Base-by-base conservation (phyloP, 2,329 filamentous ascomycete species). In the Rhexocercosporidium sp. region DNA sequence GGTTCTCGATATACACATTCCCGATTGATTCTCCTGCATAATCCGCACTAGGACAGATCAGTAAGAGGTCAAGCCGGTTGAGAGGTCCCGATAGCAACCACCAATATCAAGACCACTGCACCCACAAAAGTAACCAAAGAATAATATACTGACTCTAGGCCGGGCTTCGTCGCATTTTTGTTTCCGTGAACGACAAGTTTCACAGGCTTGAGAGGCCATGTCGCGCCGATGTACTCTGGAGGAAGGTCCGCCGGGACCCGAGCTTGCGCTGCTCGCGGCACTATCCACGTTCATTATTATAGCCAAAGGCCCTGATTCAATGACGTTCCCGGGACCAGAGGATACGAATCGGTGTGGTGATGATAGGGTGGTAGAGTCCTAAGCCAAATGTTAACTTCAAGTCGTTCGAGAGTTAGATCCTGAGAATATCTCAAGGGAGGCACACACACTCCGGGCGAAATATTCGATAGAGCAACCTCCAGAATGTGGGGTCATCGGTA, bases 91-190 rank as follows among this genome's bases (percentile, higher is more conserved):
- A 22, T 3, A 25, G 12, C 3, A 22, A 39, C 31, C 31, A 7
- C n/a, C 31, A 57, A 25, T 37, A 16, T 18, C 14, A 47, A 47
- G 41, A 14, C 14, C 2, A 34, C 25, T 3, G n/a, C 56, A 29
- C 3, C 27, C 22, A 29, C 41, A 46, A 46, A 20, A 4, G 5
- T 60, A 6, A 7, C n/a, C 18, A 20, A 25, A 53, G 18, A 34
- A n/a, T 3, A 46, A 14, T 59, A 34, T 20, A 39, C 62, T 59
- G n/a, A 64, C 62, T 46, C 86, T 87, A 20, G 88, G 88, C 65
- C 86, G 81, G 73, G 83, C 80, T 75, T 90, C 88, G 75, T 89
- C 87, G 77, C 88, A 90, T 79, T 85, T 87, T 71, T 88, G 87
- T 77, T 90, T 90, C 71, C 87, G 85, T 60, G 76, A 78, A 57